phyloP scores from a whole-genome alignment of 768 basidiomycete species.

The Boletus subparvulus region DNA sequence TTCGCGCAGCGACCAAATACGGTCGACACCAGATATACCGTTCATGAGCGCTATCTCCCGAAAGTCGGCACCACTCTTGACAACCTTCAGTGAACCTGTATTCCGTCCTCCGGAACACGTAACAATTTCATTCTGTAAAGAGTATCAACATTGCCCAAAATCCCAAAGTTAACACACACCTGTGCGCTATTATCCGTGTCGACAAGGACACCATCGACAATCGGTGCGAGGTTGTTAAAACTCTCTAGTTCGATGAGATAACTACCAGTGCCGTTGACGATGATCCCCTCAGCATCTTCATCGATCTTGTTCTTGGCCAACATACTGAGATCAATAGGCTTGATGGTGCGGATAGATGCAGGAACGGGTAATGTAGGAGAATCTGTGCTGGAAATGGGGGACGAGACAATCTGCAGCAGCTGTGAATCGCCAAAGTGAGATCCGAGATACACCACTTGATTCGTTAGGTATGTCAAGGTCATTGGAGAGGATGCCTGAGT shows the following conservation, averaged over 20 bases:
- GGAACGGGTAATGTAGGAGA: constrained; percentile 54
- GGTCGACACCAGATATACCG: constrained; percentile 55
- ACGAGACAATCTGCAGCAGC: constrained; percentile 55
- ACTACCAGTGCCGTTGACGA: constrained; percentile 54
- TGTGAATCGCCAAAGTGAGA: constrained; percentile 84
- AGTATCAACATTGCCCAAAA: not conserved
- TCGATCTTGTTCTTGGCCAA: constrained; percentile 39
- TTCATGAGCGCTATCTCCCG: constrained; percentile 58
- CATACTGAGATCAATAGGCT: constrained; percentile 34
- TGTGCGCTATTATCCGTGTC: constrained; percentile 72
- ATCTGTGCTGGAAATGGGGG: constrained; percentile 42
- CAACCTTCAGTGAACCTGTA: constrained; percentile 71
- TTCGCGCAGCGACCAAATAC: constrained; percentile 60
- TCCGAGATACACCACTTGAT: constrained; percentile 72
- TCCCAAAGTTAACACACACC: constrained; percentile 37
- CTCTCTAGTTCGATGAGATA: constrained; percentile 61
- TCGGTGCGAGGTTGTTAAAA: constrained; percentile 79
- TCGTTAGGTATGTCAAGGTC: constrained; percentile 67
- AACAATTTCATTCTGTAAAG: constrained; percentile 66
- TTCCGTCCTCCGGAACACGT: constrained; percentile 83
- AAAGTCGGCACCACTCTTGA: constrained; percentile 83
- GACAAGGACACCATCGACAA: constrained; percentile 74
- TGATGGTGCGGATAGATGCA: constrained; percentile 43
- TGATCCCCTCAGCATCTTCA: constrained; percentile 38
- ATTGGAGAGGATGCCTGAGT: constrained; percentile 67